A percentile compares a stretch with the other conserved stretches of the same genome.
phyloP scores from a whole-genome alignment of 2,329 filamentous ascomycete species.

The Rutstroemia sp. region DNA sequence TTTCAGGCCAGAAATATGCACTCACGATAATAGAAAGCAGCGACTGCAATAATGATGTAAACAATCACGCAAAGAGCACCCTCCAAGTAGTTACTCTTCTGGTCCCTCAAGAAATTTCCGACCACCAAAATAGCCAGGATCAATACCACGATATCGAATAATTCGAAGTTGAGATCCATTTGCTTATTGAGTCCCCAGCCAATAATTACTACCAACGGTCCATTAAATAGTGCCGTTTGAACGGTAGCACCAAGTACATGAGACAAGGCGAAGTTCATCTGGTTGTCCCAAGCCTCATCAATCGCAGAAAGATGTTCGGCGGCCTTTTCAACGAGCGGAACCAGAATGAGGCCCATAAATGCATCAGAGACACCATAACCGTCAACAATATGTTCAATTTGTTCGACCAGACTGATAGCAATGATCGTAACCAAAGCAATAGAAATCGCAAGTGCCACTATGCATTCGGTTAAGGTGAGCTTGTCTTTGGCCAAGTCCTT shows the following conservation, averaged over 20 bases:
- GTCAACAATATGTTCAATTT: conserved; percentile 58
- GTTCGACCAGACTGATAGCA: conserved; percentile 63
- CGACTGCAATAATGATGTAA: conserved; percentile 52
- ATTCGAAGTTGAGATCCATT: conserved; percentile 78
- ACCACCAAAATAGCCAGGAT: conserved; percentile 80
- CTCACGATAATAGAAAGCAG: conserved; percentile 49
- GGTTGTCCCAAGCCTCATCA: conserved; percentile 77
- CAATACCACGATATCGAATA: conserved; percentile 80
- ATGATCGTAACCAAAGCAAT: conserved; percentile 66
- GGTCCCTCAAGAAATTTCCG: conserved; percentile 79
- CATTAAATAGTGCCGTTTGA: conserved; percentile 84
- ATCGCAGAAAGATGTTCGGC: conserved; percentile 79
- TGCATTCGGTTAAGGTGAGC: conserved; percentile 66
- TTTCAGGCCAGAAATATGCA: neutral
- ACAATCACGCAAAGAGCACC: conserved; percentile 71
- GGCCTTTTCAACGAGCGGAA: conserved; percentile 78
- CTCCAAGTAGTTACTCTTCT: conserved; percentile 87
- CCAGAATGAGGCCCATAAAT: conserved; percentile 65
- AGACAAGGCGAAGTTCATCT: conserved; percentile 42
- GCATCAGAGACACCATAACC: conserved; percentile 45
- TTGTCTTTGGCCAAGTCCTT: conserved; percentile 56
- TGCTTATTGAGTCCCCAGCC: conserved; percentile 66
- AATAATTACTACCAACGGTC: conserved; percentile 73
- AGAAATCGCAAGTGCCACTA: conserved; percentile 56
- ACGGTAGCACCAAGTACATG: conserved; percentile 60